A percentile compares a stretch with the other conserved stretches of the same genome.
These are phyloP conservation scores for Lentinula lateritia DNA, from an alignment of 768 basidiomycete species.

Conservation along the genomic window DNA sequence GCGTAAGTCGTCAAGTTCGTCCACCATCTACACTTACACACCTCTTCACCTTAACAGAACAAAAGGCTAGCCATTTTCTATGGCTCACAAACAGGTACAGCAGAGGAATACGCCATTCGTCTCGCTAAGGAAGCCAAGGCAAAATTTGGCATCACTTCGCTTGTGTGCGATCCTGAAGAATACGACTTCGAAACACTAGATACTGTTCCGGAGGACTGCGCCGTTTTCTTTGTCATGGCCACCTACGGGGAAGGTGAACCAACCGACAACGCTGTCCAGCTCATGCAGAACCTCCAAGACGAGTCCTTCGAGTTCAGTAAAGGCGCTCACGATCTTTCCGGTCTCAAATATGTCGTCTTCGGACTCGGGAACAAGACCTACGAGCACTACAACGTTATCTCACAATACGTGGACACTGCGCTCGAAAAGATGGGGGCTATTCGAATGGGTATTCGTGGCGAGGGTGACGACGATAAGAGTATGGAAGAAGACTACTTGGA, in stretches of 20 bases:
- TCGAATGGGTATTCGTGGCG: conserved; percentile 85
- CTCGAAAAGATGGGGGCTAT: conserved; percentile 76
- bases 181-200: conserved; percentile 98
- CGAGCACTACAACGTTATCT: conserved; percentile 94
- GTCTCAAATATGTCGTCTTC: conserved; percentile 93
- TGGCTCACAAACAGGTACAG: conserved; percentile 97
- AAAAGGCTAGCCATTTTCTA: conserved; percentile 97
- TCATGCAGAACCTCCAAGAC: conserved; percentile 90
- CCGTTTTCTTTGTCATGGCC: conserved; percentile 93
- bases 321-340: conserved; percentile 68
- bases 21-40: no score
- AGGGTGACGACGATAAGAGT: conserved; percentile 98
- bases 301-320: conserved; percentile 83
- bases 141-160: conserved; percentile 90
- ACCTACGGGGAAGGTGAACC: conserved; percentile 99
- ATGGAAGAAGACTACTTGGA: conserved; percentile 99
- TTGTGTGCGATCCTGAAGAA: conserved; percentile 98
- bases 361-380: conserved; percentile 91
- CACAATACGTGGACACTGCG: conserved; percentile 67
- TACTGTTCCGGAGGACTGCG: conserved; percentile 79
- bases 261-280: conserved; percentile 93
- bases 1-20: conserved; percentile 46
- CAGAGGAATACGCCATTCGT: conserved; percentile 96
- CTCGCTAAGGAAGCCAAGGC: conserved; percentile 97
- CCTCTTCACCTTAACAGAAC: conserved; percentile 52